Conservation (phyloP, 1,284 basidiomycete genomes). For the Porogramme epimiltina region DNA sequence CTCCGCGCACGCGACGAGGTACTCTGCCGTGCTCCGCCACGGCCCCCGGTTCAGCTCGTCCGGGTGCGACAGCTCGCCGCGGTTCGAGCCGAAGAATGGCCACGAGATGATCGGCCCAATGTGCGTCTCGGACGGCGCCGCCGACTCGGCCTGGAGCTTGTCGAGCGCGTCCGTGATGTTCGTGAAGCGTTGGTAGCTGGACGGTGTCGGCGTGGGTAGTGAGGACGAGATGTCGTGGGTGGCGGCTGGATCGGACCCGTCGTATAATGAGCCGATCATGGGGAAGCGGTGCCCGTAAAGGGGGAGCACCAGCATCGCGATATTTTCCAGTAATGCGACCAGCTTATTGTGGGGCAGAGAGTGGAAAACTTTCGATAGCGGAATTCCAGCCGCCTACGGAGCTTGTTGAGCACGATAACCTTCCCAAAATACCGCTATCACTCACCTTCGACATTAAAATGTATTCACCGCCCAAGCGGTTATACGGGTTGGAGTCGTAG, state of each 20-base stretch:
- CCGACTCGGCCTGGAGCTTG: constrained; percentile 9
- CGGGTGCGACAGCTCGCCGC: constrained; percentile 69
- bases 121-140: constrained; percentile 44
- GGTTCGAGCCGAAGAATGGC: constrained; percentile 83
- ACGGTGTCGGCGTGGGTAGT: constrained; percentile 33
- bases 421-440: constrained; percentile 8
- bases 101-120: constrained; percentile 82
- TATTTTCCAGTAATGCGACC: constrained; percentile 61
- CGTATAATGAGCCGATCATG: constrained; percentile 72
- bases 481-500: constrained; percentile 80
- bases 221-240: constrained; percentile 24
- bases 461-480: constrained; percentile 79
- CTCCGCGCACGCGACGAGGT: constrained; percentile 62
- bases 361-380: constrained; percentile 68
- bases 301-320: constrained; percentile 66
- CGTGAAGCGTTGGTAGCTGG: constrained; percentile 14
- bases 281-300: constrained; percentile 77
- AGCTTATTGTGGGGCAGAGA: constrained; percentile 63
- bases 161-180: constrained; percentile 20
- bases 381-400: constrained; percentile 65
- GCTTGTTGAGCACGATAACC: not conserved
- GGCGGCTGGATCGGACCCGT: constrained; percentile 44
- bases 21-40: constrained; percentile 59
- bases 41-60: constrained; percentile 75
- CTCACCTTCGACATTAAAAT: constrained; percentile 82